Conservation (phyloP, 257 asterid species). For the Solanum dulcamara region DNA sequence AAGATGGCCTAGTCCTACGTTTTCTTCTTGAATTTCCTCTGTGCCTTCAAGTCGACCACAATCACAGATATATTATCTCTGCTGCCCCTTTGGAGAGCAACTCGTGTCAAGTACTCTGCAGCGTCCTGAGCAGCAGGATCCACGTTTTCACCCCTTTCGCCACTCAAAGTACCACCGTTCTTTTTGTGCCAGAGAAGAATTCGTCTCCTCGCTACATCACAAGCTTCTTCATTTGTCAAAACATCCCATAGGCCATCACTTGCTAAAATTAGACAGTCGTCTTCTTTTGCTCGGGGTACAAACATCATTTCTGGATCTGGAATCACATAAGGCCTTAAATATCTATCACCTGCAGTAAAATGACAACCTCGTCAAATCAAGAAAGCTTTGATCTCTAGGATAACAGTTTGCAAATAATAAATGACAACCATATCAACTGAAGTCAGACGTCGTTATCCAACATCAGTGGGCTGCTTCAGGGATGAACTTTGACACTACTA, state of each 20-base stretch:
- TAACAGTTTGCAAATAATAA: background rate
- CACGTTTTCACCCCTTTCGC: constrained; percentile 25
- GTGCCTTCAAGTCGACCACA: constrained; percentile 59
- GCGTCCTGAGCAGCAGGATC: constrained; percentile 70
- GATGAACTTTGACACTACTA: background rate
- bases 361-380: background rate
- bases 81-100: constrained; percentile 60
- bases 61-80: constrained; percentile 59
- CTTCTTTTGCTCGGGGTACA: constrained; percentile 46
- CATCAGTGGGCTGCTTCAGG: background rate
- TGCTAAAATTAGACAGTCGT: constrained; percentile 62
- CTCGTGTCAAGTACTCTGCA: constrained; percentile 42
- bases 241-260: constrained; percentile 78
- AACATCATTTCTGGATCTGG: constrained; percentile 58
- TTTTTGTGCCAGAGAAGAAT: constrained; percentile 55
- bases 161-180: constrained; percentile 20
- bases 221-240: constrained; percentile 58
- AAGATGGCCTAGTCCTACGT: background rate
- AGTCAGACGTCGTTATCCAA: background rate
- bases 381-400: background rate
- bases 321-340: constrained; percentile 55
- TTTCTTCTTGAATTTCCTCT: constrained; percentile 52
- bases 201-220: constrained; percentile 53
- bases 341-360: constrained; percentile 51
- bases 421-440: background rate